Conservation (phyloP, 192 early-diverging fungal species). For the Allomyces arbusculus region DNA sequence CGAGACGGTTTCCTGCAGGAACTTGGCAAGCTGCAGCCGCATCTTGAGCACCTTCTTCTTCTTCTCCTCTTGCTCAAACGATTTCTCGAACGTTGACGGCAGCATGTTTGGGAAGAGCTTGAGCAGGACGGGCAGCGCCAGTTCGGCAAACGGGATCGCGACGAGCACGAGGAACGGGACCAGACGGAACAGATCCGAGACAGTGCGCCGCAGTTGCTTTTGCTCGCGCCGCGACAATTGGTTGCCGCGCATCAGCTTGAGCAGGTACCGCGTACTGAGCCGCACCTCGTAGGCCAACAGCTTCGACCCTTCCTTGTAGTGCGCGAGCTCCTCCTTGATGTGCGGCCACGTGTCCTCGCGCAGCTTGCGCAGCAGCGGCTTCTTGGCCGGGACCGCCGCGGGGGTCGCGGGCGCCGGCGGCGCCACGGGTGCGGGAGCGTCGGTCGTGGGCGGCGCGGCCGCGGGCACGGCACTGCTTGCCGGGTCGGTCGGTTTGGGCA, state of each 20-base stretch:
- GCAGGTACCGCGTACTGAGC: constrained; percentile 57
- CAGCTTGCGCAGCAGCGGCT: constrained; percentile 36
- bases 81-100: constrained; percentile 88
- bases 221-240: constrained; percentile 66
- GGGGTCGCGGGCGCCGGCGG: too few species aligned
- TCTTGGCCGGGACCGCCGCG: constrained; percentile 13
- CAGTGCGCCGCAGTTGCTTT: constrained; percentile 64
- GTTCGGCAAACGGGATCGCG: constrained; percentile 84
- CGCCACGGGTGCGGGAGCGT: too few species aligned
- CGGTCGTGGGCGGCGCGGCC: too few species aligned
- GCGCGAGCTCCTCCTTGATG: constrained; percentile 70
- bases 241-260: constrained; percentile 51
- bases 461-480: too few species aligned
- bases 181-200: constrained; percentile 62
- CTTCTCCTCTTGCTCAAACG: constrained; percentile 75
- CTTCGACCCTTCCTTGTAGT: constrained; percentile 87
- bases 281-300: constrained; percentile 69
- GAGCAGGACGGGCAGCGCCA: constrained; percentile 74
- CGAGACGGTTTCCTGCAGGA: constrained; percentile 84
- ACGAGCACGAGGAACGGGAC: constrained; percentile 83
- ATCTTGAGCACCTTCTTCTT: constrained; percentile 76
- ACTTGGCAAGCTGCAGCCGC: constrained; percentile 83
- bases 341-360: not conserved
- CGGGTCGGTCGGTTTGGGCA: too few species aligned
- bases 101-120: constrained; percentile 94